Percentiles rank a stretch among this genome's conserved stretches.
Conservation (phyloP, 495 filamentous ascomycete species). For the Aspergillus kassunensis region DNA sequence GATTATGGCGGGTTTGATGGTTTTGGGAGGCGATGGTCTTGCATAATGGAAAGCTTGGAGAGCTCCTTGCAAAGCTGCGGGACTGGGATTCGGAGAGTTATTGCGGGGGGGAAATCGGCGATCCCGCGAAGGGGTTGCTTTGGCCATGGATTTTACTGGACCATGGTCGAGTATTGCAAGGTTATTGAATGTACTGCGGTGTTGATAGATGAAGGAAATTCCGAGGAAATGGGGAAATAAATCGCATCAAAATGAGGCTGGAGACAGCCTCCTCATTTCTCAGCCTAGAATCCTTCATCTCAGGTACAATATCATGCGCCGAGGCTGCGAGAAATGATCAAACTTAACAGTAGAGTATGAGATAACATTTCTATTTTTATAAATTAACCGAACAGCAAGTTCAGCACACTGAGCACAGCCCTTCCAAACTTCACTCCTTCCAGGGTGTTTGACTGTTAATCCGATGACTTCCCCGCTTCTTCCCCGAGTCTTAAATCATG, state of each 20-base stretch:
- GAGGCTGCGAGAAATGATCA: background rate
- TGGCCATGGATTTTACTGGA: conserved; percentile 30
- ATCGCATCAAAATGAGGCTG: background rate
- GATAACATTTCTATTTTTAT: background rate
- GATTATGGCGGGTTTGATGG: background rate
- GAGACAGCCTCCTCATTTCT: background rate
- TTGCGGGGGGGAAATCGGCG: conserved; percentile 27
- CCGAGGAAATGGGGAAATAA: too few relatives aligned
- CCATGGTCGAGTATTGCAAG: conserved; percentile 5
- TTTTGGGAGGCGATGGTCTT: conserved; percentile 18
- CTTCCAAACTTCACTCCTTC: background rate
- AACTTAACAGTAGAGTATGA: background rate
- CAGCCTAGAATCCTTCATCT: conserved; percentile 1
- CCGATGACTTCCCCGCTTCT: background rate
- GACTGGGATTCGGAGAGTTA: conserved; percentile 13
- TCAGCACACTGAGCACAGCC: too few relatives aligned
- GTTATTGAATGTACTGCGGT: too few relatives aligned
- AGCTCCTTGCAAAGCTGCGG: conserved; percentile 36
- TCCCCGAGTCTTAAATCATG: background rate
- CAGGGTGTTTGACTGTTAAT: background rate
- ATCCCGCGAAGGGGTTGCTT: conserved; percentile 26
- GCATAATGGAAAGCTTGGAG: conserved; percentile 32
- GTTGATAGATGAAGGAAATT: too few relatives aligned
- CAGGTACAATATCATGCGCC: background rate
- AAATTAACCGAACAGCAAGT: background rate